Evolutionary conservation across 192 early-diverging fungal species (phyloP), one percentile per base, ranked within the genome.

Genomic region (Polychytrium aggregatum): DNA sequence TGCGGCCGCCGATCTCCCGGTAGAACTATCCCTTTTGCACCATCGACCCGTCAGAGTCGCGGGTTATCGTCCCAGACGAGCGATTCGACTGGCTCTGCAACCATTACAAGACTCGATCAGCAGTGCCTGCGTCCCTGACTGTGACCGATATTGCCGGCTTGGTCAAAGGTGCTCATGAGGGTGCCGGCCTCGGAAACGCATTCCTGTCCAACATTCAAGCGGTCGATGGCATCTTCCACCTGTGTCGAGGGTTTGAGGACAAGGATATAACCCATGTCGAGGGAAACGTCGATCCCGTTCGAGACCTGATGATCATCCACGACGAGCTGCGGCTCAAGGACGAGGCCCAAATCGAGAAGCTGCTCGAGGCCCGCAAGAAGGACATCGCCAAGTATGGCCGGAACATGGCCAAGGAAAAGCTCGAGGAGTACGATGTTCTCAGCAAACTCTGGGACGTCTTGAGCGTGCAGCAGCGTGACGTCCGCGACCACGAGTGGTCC

Each of bases 91-190:
- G 78, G 81, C 74, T 86, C 27, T 65, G 56, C 42, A 53, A 72
- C 14, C 44, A 68, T 26, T 85, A 76, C 54, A 62, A 80, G 45
- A 80, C 84, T 18, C 55, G 74, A 30, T 71, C 65, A 31, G 56
- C 62, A 14, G 69, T 76, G 13, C 80, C 82, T 14, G 82, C 82
- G 21, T 86, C 74, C 70, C 80, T 97, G 48, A 86, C 88, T 3
- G 85, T 95, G 20, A 90, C 87, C 53, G 94, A 97, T 64, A 97
- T 97, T 68, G 94, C 94, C 53, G 94, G 94, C 24, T 78, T 97
- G 42, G 90, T 97, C 26, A 88, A 89, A 65, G 70, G 70, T 10
- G 72, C 72, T 1, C 44, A 52, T 2, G 57, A 62, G 28, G 72
- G 72, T 6, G 46, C 62, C 38, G 72, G 72, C 17, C 63, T 74